phyloP scores from a whole-genome alignment of 2,329 filamentous ascomycete species.

The Coniochaeta ligniaria region DNA sequence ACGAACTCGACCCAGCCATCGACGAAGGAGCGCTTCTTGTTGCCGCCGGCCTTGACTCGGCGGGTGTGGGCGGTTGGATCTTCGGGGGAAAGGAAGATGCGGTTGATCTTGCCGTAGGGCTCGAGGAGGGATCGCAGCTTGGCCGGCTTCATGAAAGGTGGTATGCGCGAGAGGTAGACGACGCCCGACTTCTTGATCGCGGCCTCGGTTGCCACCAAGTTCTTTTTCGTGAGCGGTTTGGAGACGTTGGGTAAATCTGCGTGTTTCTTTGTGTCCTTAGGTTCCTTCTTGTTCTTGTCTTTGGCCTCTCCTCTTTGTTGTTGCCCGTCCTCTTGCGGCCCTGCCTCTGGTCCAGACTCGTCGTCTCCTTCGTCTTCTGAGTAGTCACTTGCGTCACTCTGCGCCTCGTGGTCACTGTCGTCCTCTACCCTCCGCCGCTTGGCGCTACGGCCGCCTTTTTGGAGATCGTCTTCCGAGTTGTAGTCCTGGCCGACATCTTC shows the following conservation, averaged over 20 bases:
- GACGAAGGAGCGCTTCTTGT: constrained; percentile 74
- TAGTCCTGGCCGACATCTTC: constrained; percentile 53
- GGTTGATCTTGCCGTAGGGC: constrained; percentile 68
- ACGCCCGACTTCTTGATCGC: constrained; percentile 70
- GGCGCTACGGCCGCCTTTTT: constrained; percentile 52
- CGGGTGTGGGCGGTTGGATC: constrained; percentile 58
- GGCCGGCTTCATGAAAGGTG: constrained; percentile 80
- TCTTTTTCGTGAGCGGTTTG: constrained; percentile 56
- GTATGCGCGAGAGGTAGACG: constrained; percentile 75
- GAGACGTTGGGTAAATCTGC: constrained; percentile 39
- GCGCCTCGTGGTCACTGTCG: constrained; percentile 30
- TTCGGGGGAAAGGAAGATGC: constrained; percentile 74
- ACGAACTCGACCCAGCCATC: constrained; percentile 86
- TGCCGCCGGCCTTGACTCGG: constrained; percentile 66
- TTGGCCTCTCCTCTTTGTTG: constrained; percentile 14
- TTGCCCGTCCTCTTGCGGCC: constrained; percentile 4
- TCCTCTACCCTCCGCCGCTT: constrained; percentile 58
- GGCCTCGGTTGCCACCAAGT: constrained; percentile 56
- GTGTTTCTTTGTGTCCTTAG: constrained; percentile 16
- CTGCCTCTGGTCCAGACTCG: constrained; percentile 13
- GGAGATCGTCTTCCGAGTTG: constrained; percentile 62
- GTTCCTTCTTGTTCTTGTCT: constrained; percentile 12
- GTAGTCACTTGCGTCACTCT: constrained; percentile 21
- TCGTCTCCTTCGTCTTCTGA: constrained; percentile 14
- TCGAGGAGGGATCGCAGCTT: constrained; percentile 70